Base-by-base conservation (phyloP, 345 rosid genomes). In the Gossypium rotundifolium region DNA sequence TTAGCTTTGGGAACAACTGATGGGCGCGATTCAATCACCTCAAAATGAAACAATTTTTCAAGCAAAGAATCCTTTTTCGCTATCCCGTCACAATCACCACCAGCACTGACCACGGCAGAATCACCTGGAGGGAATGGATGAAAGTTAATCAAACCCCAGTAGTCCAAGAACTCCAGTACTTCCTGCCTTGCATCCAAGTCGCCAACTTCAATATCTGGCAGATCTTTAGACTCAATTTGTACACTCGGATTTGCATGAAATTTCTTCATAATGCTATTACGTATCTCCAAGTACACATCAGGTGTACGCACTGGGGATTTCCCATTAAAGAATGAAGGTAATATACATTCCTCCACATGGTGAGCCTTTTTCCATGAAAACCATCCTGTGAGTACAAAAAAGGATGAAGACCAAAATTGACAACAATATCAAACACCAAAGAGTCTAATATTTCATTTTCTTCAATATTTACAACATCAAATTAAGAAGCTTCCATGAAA, bases 131-230 rank as follows among this genome's bases (percentile, higher is more conserved):
- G 93, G 72, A 91, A 87, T 57, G 98, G 98, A 72, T 96, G 99
- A 75, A 96, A 96, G 81, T 96, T 96, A 77, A 93, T 89, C 85
- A 96, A 86, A 77, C 99, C 99, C 99, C 98, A 96, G 82, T 88
- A 91, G 67, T 96, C 98, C 88, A 96, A 84, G 86, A 96, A 96
- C 82, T 96, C 96, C 81, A 93, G 79, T 76, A 96, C 90, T 83
- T 93, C 99, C 73, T 86, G 89, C 86, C 88, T 93, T 44, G 96
- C 92, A 57, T 91, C 95, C 48, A 80, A 69, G 72, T 88, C 91
- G 53, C 89, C 97, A 80, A 89, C 85, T 79, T 89, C 97, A 69
- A 96, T 91, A 70, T 89, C 96, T 18, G 84, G 74, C 38, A 96
- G 76, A 79, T 96, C 96, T 82, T 93, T 91, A 64, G 75, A 52